Evolutionary conservation across 1,139 yeast genomes (phyloP).

Genomic region (Nakaseomyces nivariensis): DNA sequence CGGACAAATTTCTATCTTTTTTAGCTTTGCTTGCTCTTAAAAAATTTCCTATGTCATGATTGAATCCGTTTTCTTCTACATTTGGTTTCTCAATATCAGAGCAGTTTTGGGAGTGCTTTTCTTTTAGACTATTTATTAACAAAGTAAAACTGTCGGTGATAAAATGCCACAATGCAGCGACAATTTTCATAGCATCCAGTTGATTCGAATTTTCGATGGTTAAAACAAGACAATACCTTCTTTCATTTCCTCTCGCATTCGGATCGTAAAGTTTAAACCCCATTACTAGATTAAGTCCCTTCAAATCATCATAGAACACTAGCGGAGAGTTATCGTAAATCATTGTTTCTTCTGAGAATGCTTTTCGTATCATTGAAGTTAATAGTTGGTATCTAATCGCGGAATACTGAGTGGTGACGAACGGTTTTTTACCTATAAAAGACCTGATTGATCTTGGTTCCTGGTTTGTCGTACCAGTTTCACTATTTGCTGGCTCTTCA

Average conservation of each 20-base stretch:
- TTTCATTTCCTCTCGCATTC: constrained; percentile 69
- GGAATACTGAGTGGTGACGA: constrained; percentile 56
- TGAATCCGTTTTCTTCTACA: not conserved
- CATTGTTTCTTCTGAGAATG: constrained; percentile 64
- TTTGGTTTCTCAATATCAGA: not conserved
- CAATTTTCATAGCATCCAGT: constrained; percentile 28
- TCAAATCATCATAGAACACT: constrained; percentile 57
- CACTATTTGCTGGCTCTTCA: not conserved
- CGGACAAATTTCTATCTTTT: constrained; percentile 48
- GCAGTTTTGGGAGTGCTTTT: constrained; percentile 32
- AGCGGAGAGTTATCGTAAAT: constrained; percentile 58
- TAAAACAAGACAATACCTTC: constrained; percentile 59
- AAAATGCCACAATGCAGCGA: constrained; percentile 47
- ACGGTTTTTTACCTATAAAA: constrained; percentile 17
- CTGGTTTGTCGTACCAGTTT: not conserved
- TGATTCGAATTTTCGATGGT: constrained; percentile 48
- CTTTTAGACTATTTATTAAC: constrained; percentile 42
- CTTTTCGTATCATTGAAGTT: constrained; percentile 43
- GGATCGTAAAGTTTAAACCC: constrained; percentile 61
- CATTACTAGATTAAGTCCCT: constrained; percentile 59
- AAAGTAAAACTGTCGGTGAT: constrained; percentile 43
- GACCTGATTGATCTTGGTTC: constrained; percentile 16
- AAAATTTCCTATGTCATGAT: constrained; percentile 20
- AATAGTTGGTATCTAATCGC: constrained; percentile 31
- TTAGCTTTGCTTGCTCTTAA: constrained; percentile 41